A percentile compares a stretch with the other conserved stretches of the same genome.
Evolutionary conservation across 2,329 filamentous ascomycete genomes (phyloP).

Genomic region (Hysterium pulicare): DNA sequence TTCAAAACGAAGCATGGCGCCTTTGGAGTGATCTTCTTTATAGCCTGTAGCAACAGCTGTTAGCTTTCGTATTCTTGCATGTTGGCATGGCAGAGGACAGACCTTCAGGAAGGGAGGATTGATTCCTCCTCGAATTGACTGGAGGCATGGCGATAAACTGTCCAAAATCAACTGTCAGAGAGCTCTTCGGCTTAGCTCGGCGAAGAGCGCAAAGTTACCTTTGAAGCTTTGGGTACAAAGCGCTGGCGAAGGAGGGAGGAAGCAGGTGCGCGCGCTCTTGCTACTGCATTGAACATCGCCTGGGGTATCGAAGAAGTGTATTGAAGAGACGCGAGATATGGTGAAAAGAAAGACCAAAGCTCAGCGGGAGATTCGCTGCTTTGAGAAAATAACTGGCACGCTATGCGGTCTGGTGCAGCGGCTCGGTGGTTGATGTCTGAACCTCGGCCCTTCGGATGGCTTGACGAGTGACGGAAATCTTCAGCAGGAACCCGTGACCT

Average conservation of each 20-base stretch:
- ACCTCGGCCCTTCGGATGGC: constrained; percentile 3
- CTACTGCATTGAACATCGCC: constrained; percentile 41
- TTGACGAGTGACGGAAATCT: constrained; percentile 1
- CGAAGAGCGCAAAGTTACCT: constrained; percentile 19
- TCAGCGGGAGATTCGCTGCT: not conserved
- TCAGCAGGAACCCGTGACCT: not conserved
- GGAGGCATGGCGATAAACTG: constrained; percentile 37
- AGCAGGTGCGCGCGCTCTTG: constrained; percentile 36
- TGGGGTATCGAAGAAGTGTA: constrained; percentile 12
- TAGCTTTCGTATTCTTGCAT: constrained; percentile 1
- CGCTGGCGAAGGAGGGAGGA: constrained; percentile 34
- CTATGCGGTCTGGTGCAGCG: not conserved
- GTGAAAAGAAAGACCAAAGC: not conserved
- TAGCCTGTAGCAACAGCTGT: constrained; percentile 56
- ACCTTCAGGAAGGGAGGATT: constrained; percentile 47
- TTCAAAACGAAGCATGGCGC: constrained; percentile 78
- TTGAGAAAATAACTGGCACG: not conserved
- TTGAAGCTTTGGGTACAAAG: constrained; percentile 26
- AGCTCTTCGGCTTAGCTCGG: not conserved
- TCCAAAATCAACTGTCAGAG: not conserved
- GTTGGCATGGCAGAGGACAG: constrained; percentile 23
- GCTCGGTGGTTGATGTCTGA: not conserved
- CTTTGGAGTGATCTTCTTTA: constrained; percentile 74
- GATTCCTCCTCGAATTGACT: constrained; percentile 33
- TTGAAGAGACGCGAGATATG: not conserved